Percentiles rank a stretch among this genome's conserved stretches.
Conservation (phyloP, 176 grass and related monocot genomes). For the Bothriochloa decipiens region DNA sequence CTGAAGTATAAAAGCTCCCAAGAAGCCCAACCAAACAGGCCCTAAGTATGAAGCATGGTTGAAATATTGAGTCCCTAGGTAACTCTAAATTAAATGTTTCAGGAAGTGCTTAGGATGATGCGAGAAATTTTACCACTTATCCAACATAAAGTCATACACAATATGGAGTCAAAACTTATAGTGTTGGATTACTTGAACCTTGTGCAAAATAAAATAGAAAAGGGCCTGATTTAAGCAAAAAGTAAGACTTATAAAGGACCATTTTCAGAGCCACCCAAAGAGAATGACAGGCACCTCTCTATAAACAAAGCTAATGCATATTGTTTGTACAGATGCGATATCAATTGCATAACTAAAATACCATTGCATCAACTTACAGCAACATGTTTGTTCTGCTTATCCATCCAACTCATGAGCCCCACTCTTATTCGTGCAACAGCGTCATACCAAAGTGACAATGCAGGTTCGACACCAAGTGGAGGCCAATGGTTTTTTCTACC, state of each 20-base stretch:
- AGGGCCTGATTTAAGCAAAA: background rate
- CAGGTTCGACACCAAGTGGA: conserved; percentile 84
- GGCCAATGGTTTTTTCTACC: conserved; percentile 88
- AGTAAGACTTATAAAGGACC: background rate
- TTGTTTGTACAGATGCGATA: background rate
- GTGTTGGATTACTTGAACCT: background rate
- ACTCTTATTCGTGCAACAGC: conserved; percentile 87
- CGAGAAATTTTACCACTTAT: background rate
- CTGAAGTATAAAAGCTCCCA: too few relatives aligned
- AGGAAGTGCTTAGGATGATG: conserved; percentile 16
- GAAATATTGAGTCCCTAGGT: background rate
- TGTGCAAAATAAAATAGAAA: background rate
- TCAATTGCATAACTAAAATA: conserved; percentile 22
- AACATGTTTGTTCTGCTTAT: conserved; percentile 96
- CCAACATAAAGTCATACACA: background rate
- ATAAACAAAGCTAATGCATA: conserved; percentile 20
- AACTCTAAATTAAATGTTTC: conserved; percentile 27
- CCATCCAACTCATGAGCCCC: conserved; percentile 93
- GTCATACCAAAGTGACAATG: conserved; percentile 93
- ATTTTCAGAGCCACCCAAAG: background rate
- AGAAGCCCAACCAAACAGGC: too few relatives aligned
- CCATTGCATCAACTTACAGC: conserved; percentile 69
- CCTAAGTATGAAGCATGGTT: background rate
- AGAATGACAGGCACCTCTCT: background rate
- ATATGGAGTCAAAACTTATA: background rate